Evolutionary conservation across 441 rosid species (phyloP).

Genomic region (Adansonia madagascariensis): DNA sequence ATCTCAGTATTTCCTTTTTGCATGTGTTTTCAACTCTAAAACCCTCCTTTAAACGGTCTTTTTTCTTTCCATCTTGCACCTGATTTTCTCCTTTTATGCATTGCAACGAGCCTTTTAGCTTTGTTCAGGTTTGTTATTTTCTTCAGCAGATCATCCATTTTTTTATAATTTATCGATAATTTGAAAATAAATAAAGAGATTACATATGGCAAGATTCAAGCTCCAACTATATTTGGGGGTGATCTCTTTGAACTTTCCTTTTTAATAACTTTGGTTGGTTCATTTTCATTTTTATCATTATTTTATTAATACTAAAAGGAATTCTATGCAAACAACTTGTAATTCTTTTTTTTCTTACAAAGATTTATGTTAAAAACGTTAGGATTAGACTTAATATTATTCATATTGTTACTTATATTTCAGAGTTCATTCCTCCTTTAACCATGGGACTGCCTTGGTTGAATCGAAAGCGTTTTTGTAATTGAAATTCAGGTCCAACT

Average conservation of each 20-base stretch:
- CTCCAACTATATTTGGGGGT: no score
- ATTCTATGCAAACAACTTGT: background rate
- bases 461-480: background rate
- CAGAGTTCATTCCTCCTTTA: background rate
- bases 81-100: background rate
- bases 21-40: background rate
- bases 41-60: background rate
- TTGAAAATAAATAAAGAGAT: no score
- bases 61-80: background rate
- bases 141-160: background rate
- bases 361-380: background rate
- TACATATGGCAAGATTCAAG: no score
- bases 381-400: background rate
- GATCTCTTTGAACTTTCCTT: no score
- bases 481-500: constrained; percentile 52
- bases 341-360: background rate
- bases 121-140: background rate
- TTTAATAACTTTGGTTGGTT: background rate
- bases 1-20: background rate
- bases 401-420: background rate
- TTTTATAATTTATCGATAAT: background rate
- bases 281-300: background rate
- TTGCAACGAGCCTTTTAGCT: background rate
- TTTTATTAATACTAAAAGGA: background rate
- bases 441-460: background rate